Percentiles rank a stretch among this genome's conserved stretches.
These are phyloP conservation scores for Phlebiopsis flavidoalba DNA, from an alignment of 768 basidiomycete species.

Conservation along the genomic window DNA sequence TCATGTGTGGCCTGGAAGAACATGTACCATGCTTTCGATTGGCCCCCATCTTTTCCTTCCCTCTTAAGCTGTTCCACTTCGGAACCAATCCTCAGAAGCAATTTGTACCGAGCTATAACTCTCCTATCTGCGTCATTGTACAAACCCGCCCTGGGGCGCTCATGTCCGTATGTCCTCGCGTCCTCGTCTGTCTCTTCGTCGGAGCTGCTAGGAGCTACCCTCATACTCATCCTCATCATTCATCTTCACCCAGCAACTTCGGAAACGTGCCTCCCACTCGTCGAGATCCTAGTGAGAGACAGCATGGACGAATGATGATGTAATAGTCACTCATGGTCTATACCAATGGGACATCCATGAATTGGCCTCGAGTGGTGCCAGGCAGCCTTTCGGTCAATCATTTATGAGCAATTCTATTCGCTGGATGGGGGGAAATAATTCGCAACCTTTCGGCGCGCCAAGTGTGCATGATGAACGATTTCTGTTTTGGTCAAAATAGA, in stretches of 20 bases:
- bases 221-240: conserved; percentile 18
- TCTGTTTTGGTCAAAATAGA: conserved; percentile 45
- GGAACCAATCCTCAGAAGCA: conserved; percentile 33
- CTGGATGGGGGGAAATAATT: conserved; percentile 1
- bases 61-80: conserved; percentile 38
- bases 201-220: conserved; percentile 21
- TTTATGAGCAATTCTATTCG: background rate
- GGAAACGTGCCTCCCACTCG: background rate
- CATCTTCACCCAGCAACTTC: too few species aligned
- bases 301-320: conserved; percentile 41
- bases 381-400: conserved; percentile 47
- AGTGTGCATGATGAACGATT: conserved; percentile 49
- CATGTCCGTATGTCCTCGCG: conserved; percentile 43
- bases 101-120: conserved; percentile 56
- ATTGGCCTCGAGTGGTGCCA: conserved; percentile 51
- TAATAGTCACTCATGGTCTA: conserved; percentile 56
- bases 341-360: conserved; percentile 73
- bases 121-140: conserved; percentile 61
- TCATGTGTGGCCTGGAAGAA: background rate
- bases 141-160: conserved; percentile 42
- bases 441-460: conserved; percentile 59
- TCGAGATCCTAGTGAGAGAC: background rate
- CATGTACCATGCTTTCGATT: conserved; percentile 44
- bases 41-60: conserved; percentile 50
- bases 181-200: conserved; percentile 15